phyloP scores from a whole-genome alignment of 140 eudicot genomes.

The Erigeron philadelphicus region DNA sequence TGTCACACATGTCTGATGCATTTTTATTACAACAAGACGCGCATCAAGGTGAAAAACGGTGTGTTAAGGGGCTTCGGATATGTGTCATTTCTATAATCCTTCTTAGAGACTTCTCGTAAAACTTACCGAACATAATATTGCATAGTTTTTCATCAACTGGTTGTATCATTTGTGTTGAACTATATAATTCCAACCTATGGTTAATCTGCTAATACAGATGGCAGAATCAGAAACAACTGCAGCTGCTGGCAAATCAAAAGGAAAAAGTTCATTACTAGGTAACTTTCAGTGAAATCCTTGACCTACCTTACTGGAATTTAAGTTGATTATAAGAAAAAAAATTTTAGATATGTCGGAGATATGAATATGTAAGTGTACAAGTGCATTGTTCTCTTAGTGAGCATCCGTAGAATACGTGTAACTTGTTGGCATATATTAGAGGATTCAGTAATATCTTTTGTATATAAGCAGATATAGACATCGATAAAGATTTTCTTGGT shows the following conservation, averaged over 20 bases:
- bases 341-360: neutral
- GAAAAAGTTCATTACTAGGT: constrained; percentile 60
- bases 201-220: constrained; percentile 41
- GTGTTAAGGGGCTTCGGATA: too few species aligned
- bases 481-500: constrained; percentile 67
- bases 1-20: too few species aligned
- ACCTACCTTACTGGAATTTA: neutral
- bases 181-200: neutral
- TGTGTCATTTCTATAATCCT: too few species aligned
- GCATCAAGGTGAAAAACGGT: too few species aligned
- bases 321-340: neutral
- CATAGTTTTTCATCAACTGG: too few species aligned
- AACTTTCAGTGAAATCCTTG: constrained; percentile 14
- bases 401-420: constrained; percentile 7
- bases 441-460: constrained; percentile 14
- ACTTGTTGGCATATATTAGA: constrained; percentile 16
- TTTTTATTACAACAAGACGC: too few species aligned
- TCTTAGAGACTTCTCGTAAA: too few species aligned
- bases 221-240: constrained; percentile 52
- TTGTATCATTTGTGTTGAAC: neutral
- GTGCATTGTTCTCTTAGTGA: constrained; percentile 18
- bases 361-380: constrained; percentile 16
- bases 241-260: constrained; percentile 37
- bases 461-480: constrained; percentile 59
- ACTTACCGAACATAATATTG: too few species aligned